These are phyloP conservation scores for Hypericum androsaemum DNA, from an alignment of 345 rosid genomes.

Conservation along the genomic window DNA sequence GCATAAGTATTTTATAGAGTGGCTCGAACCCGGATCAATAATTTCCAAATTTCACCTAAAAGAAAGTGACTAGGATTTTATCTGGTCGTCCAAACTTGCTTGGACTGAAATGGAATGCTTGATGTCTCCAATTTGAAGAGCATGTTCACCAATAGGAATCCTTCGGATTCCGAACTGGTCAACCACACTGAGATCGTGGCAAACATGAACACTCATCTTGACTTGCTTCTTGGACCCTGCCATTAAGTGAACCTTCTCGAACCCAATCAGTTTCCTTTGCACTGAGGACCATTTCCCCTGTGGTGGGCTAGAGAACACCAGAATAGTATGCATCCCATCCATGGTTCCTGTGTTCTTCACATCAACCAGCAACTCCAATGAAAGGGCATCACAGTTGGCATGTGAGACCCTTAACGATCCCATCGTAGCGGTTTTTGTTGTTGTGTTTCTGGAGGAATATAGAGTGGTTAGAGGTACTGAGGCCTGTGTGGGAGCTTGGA, in stretches of 20 bases:
- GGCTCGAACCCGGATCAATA: no score
- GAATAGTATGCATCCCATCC: conserved; percentile 73
- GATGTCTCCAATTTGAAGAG: conserved; percentile 61
- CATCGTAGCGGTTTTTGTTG: conserved; percentile 26
- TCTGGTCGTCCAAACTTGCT: conserved; percentile 27
- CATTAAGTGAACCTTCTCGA: conserved; percentile 51
- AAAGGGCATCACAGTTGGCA: conserved; percentile 38
- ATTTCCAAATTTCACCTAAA: not conserved
- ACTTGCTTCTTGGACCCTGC: conserved; percentile 46
- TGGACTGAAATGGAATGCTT: conserved; percentile 68
- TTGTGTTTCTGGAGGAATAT: conserved; percentile 25
- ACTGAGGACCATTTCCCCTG: conserved; percentile 30
- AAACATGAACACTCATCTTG: conserved; percentile 44
- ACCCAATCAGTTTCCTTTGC: conserved; percentile 54
- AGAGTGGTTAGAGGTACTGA: conserved; percentile 31
- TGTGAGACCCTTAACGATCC: conserved; percentile 30
- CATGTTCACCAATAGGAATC: conserved; percentile 76
- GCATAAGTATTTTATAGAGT: no score
- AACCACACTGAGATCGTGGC: conserved; percentile 69
- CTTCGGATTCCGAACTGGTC: conserved; percentile 73
- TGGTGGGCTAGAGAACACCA: conserved; percentile 57
- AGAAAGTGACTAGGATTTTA: conserved; percentile 23
- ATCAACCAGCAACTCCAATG: conserved; percentile 40
- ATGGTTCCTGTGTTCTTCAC: conserved; percentile 53
- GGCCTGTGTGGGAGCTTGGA: conserved; percentile 33